Conservation (phyloP, 2,329 filamentous ascomycete genomes). For the Colletotrichum ledebouriae region DNA sequence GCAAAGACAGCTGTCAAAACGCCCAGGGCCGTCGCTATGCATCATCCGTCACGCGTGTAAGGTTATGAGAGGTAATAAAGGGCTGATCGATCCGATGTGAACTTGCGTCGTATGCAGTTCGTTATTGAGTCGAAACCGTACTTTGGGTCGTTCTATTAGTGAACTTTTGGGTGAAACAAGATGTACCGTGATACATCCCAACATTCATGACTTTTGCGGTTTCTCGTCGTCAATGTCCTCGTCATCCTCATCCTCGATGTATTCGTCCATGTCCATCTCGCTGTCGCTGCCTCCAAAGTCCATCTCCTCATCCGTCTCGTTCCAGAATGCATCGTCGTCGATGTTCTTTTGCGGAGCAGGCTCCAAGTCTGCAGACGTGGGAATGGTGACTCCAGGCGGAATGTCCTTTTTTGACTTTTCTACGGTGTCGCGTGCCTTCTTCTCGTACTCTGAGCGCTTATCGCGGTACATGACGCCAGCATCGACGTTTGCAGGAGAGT, state of each 20-base stretch:
- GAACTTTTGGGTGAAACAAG: background rate
- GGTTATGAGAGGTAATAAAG: slow-evolving; percentile 14
- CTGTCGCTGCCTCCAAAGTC: slow-evolving; percentile 74
- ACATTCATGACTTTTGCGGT: slow-evolving; percentile 10
- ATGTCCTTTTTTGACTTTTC: slow-evolving; percentile 83
- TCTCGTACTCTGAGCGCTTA: slow-evolving; percentile 76
- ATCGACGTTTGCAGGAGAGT: slow-evolving; percentile 94
- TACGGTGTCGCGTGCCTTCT: slow-evolving; percentile 76
- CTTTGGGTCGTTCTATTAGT: background rate
- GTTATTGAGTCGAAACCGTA: background rate
- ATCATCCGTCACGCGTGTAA: slow-evolving; percentile 39
- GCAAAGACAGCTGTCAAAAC: slow-evolving; percentile 40
- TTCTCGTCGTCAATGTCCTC: slow-evolving; percentile 67
- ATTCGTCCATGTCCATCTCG: slow-evolving; percentile 73
- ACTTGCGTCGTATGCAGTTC: slow-evolving; percentile 10
- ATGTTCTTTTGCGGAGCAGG: slow-evolving; percentile 71
- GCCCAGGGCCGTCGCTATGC: slow-evolving; percentile 43
- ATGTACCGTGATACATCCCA: background rate
- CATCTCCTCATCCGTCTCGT: slow-evolving; percentile 80
- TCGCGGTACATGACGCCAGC: slow-evolving; percentile 89
- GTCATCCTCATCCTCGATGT: slow-evolving; percentile 69
- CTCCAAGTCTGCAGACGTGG: slow-evolving; percentile 75
- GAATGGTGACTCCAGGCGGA: slow-evolving; percentile 84
- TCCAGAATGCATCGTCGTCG: slow-evolving; percentile 87
- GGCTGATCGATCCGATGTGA: background rate